Conservation (phyloP, 116 monocot species). For the Trichopus zeylanicus region DNA sequence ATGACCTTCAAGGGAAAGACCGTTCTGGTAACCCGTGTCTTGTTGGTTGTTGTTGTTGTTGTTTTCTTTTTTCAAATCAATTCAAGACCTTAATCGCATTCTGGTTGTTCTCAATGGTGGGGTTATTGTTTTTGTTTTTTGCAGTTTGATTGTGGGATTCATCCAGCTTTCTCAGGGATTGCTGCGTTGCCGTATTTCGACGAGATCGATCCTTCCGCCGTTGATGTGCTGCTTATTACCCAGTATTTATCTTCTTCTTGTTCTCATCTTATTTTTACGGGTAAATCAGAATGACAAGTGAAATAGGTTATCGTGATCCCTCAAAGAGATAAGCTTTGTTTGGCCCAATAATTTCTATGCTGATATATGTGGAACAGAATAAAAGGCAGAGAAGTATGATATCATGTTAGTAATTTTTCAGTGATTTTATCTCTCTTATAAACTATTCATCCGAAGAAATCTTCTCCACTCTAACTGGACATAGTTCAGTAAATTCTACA, state of each 20-base stretch:
- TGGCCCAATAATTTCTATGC: neutral
- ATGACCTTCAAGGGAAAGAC: slow-evolving; percentile 92
- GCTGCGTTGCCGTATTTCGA: slow-evolving; percentile 97
- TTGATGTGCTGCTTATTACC: slow-evolving; percentile 96
- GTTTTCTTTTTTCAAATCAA: neutral
- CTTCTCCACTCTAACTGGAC: no score
- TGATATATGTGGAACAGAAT: neutral
- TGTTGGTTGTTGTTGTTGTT: neutral
- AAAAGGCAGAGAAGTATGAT: no score
- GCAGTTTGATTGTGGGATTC: slow-evolving; percentile 97
- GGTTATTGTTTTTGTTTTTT: neutral
- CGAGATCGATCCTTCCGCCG: slow-evolving; percentile 94
- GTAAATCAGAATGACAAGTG: neutral
- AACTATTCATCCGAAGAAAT: no score
- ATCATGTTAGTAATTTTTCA: no score
- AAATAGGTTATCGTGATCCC: neutral
- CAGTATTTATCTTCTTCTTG: slow-evolving; percentile 37
- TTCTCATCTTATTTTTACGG: neutral
- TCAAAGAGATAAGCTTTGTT: neutral
- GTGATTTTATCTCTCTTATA: no score
- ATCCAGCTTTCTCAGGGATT: slow-evolving; percentile 93
- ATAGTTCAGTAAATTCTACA: no score
- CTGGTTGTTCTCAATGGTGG: neutral
- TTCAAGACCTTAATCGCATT: no score
- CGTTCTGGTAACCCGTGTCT: slow-evolving; percentile 40